phyloP scores from a whole-genome alignment of 2,329 filamentous ascomycete genomes.

The Pestalotiopsis fici region DNA sequence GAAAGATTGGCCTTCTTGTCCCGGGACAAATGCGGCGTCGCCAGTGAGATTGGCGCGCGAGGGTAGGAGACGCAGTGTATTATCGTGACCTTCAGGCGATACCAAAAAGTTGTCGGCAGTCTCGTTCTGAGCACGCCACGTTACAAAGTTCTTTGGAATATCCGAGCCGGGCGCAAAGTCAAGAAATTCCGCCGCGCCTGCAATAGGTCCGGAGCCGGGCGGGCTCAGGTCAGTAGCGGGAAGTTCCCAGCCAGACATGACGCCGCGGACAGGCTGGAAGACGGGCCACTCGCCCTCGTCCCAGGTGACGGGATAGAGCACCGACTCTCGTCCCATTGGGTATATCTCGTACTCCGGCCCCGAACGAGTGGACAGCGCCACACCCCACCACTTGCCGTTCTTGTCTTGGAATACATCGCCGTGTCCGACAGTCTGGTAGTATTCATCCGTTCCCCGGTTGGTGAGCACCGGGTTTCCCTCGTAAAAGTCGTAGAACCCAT shows the following conservation, averaged over 20 bases:
- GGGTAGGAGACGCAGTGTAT: constrained; percentile 27
- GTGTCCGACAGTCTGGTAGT: constrained; percentile 46
- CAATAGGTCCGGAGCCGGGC: constrained; percentile 21
- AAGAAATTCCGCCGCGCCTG: constrained; percentile 21
- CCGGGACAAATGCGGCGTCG: constrained; percentile 22
- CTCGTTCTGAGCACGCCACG: constrained; percentile 32
- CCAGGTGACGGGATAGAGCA: constrained; percentile 46
- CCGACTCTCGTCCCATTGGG: constrained; percentile 57
- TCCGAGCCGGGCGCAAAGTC: constrained; percentile 18
- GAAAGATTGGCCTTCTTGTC: constrained; percentile 50
- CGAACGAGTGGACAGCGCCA: constrained; percentile 45
- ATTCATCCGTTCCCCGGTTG: constrained; percentile 36
- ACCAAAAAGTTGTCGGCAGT: constrained; percentile 21
- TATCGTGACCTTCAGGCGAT: background rate
- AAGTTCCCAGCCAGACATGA: constrained; percentile 36
- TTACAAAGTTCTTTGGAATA: constrained; percentile 29
- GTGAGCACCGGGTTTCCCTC: constrained; percentile 40
- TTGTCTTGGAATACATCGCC: constrained; percentile 45
- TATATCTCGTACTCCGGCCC: constrained; percentile 42
- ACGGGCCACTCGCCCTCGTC: constrained; percentile 48
- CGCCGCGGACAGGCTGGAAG: constrained; percentile 40
- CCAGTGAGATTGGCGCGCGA: constrained; percentile 28
- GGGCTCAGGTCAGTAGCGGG: constrained; percentile 32
- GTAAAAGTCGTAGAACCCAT: constrained; percentile 43
- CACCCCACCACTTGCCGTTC: constrained; percentile 53